Percentiles rank a stretch among this genome's conserved stretches.
Evolutionary conservation across 2,329 filamentous ascomycete genomes (phyloP).

Genomic region (Alternaria sp.): DNA sequence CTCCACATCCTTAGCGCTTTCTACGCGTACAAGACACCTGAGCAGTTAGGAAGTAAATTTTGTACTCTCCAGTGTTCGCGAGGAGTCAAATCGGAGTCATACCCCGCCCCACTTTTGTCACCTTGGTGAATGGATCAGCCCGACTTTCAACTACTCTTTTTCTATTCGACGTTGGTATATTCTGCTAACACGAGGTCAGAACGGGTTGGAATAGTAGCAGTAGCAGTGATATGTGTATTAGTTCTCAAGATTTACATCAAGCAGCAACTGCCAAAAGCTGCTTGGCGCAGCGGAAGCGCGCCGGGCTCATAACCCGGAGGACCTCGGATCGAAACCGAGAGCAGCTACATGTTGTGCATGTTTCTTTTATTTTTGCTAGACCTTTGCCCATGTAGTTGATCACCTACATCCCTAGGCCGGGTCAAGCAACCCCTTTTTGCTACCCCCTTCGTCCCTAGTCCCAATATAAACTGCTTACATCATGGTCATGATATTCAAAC

Average conservation of each 20-base stretch:
- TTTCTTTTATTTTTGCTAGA: background rate
- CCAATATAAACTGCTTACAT: background rate
- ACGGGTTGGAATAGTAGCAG: background rate
- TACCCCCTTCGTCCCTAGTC: background rate
- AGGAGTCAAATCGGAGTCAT: background rate
- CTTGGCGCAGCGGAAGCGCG: conserved; percentile 48
- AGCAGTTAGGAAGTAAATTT: background rate
- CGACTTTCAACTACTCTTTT: background rate
- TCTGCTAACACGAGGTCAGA: background rate
- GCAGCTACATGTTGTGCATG: background rate
- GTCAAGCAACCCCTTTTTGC: background rate
- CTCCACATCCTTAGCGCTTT: background rate
- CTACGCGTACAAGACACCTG: background rate
- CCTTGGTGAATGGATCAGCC: background rate
- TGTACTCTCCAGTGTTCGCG: background rate
- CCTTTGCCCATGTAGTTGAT: background rate
- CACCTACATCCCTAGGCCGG: background rate
- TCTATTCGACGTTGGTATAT: background rate
- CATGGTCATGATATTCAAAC: background rate
- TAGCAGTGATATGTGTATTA: background rate
- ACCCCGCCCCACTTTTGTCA: background rate
- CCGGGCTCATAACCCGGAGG: conserved; percentile 49
- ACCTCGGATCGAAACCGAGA: conserved; percentile 31
- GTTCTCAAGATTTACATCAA: background rate
- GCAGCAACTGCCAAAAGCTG: conserved; percentile 27